These are phyloP conservation scores for Elsinoe ampelina DNA, from an alignment of 2,329 filamentous ascomycete genomes.

Conservation along the genomic window DNA sequence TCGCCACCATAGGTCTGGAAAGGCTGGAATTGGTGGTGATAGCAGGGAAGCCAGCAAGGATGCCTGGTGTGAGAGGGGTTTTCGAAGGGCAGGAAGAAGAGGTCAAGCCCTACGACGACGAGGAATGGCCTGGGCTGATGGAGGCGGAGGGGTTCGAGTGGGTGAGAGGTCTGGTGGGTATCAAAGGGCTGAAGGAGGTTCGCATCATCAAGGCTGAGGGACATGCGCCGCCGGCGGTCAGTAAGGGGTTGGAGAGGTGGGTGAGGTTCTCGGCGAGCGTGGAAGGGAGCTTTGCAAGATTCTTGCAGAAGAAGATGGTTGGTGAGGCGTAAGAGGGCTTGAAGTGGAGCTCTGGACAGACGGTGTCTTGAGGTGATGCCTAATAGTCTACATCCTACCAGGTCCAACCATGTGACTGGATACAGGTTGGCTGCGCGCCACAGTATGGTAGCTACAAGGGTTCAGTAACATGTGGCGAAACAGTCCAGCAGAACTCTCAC, in stretches of 20 bases:
- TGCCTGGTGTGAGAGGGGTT: constrained; percentile 19
- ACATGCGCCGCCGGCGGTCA: constrained; percentile 43
- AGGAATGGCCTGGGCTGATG: constrained; percentile 20
- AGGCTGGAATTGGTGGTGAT: constrained; percentile 45
- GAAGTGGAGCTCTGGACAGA: neutral
- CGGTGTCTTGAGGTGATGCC: too few species aligned
- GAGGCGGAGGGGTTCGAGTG: constrained; percentile 46
- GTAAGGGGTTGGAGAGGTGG: constrained; percentile 48
- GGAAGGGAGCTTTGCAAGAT: constrained; percentile 47
- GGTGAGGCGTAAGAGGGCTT: neutral
- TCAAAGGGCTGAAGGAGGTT: constrained; percentile 42
- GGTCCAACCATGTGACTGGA: too few species aligned
- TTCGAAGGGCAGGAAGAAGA: constrained; percentile 5
- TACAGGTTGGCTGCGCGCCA: too few species aligned
- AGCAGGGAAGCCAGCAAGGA: constrained; percentile 39
- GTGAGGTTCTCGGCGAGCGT: constrained; percentile 53
- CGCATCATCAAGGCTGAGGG: constrained; percentile 47
- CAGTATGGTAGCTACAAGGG: too few species aligned
- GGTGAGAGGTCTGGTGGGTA: constrained; percentile 45
- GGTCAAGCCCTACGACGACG: neutral
- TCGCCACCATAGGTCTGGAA: constrained; percentile 32
- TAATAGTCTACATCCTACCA: too few species aligned
- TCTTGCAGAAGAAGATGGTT: constrained; percentile 35
- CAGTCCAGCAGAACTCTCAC: too few species aligned
- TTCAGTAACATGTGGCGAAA: too few species aligned